Evolutionary conservation across 176 grass and related monocot species (phyloP), one percentile per base, ranked within the genome.

Genomic region (Eleusine coracana): DNA sequence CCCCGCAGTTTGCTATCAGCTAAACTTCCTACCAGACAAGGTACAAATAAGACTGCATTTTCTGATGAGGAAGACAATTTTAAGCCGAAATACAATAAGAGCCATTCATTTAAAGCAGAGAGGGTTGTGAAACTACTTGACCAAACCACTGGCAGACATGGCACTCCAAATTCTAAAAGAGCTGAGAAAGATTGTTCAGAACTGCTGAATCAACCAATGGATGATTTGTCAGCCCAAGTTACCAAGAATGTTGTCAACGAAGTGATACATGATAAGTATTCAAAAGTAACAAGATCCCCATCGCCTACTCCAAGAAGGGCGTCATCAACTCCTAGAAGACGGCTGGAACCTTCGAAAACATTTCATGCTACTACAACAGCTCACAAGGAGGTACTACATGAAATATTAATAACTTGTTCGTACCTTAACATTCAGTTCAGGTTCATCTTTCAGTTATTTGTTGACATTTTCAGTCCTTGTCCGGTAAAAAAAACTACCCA

Each of bases 311-410:
- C 88, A 18, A 73, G 91, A 70, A 94, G 86, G 31, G 76, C 84
- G 20, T 94, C 86, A 73, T 83, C 87, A 0, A 89, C 94, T 66
- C 91, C 91, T 34, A 91, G 89, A 80, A 79, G 79, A 62, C 78
- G 59, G 5, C 66, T 94, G 73, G 67, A 97, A 29, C 76, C 82
- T 73, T 89, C 94, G 10, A 97, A 87, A 72, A 89, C 87, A 69
- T 97, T 94, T 67, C 91, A 97, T 88, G 87, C 87, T 74, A 89
- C 82, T 87, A 77, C 85, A 78, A 80, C 84, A 81, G 54, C 39
- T 78, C 74, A 77, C 14, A 89, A 88, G 66, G 89, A 90, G 87
- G 94, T 94, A 86, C 21, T 77, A 76, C 80, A 44, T 17, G 45
- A 75, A 71, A 82, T 64, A 8, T 31, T 79, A 45, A 51, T 5